Conservation (phyloP, 345 rosid species). For the Ailanthus altissimus region DNA sequence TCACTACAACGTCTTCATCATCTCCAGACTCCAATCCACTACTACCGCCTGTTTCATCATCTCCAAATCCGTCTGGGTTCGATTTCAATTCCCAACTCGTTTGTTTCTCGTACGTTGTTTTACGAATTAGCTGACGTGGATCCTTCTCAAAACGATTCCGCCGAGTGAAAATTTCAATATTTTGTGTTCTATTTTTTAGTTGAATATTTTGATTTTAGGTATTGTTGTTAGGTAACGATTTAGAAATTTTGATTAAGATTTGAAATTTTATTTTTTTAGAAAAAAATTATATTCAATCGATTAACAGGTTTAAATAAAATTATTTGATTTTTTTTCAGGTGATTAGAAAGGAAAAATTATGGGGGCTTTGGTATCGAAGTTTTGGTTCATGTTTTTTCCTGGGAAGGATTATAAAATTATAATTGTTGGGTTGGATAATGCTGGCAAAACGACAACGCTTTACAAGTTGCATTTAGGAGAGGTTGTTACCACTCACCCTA, state of each 20-base stretch:
- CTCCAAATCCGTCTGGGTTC: conserved; percentile 6
- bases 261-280: neutral
- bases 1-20: neutral
- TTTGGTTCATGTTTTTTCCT: conserved; percentile 96
- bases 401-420: conserved; percentile 97
- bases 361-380: conserved; percentile 86
- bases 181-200: neutral
- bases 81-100: neutral
- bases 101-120: neutral
- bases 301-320: neutral
- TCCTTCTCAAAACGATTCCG: neutral
- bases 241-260: neutral
- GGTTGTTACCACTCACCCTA: conserved; percentile 95
- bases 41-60: conserved; percentile 1
- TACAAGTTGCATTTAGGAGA: conserved; percentile 92
- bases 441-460: conserved; percentile 97
- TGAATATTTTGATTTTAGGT: neutral
- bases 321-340: conserved; percentile 9
- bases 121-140: too few species aligned
- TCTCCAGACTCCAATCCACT: neutral
- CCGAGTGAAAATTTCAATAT: neutral
- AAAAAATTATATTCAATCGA: neutral
- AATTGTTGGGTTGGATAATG: conserved; percentile 95
- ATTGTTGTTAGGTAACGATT: neutral
- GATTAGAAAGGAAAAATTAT: conserved; percentile 29